These are phyloP conservation scores for Diversispora epigaea DNA, from an alignment of 192 early-diverging fungal species.

Conservation along the genomic window DNA sequence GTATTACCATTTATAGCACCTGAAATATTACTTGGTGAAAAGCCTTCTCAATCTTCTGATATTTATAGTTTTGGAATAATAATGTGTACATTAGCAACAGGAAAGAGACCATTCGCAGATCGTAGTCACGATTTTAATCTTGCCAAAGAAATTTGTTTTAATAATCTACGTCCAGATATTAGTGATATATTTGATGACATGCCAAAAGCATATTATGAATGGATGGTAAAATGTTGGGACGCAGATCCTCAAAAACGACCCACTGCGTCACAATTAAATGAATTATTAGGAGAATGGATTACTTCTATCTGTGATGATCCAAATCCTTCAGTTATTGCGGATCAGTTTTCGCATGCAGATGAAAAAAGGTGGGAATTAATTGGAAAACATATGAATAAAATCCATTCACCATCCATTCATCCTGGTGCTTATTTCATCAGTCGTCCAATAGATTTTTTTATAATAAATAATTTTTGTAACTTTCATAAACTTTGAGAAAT, in stretches of 20 bases:
- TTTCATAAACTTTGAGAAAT: too few species aligned
- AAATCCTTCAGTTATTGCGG: neutral
- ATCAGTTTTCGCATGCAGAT: neutral
- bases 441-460: too few species aligned
- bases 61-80: constrained; percentile 11
- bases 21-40: neutral
- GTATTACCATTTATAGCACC: constrained; percentile 3
- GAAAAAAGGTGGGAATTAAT: neutral
- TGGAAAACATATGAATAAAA: neutral
- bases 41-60: neutral
- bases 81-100: neutral
- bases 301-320: constrained; percentile 4
- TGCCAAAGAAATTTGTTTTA: neutral
- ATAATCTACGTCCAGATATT: neutral
- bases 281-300: constrained; percentile 9
- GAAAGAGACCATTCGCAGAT: neutral
- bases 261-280: neutral
- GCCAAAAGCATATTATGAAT: neutral
- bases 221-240: constrained; percentile 3
- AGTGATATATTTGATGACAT: neutral
- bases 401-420: too few species aligned
- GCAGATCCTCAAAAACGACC: neutral
- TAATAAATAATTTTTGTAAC: too few species aligned
- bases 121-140: neutral
- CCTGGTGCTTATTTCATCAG: too few species aligned